Evolutionary conservation across 2,329 filamentous ascomycete genomes (phyloP), one percentile per base, ranked within the genome.

Genomic region (Fusarium sulawesiense): DNA sequence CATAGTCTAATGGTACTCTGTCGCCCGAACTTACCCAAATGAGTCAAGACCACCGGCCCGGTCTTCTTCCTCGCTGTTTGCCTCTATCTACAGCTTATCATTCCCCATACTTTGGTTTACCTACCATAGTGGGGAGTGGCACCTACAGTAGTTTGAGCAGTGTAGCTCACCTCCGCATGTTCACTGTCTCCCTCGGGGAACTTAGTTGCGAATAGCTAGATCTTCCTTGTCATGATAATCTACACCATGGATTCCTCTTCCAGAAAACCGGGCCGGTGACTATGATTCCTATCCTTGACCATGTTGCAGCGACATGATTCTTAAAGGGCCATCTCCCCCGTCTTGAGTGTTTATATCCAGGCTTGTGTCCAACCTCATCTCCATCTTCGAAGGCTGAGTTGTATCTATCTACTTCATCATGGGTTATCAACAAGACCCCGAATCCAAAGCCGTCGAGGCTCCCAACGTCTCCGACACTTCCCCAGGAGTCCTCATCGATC

Each of bases 391-490:
- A 51, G 53, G 30, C 37, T 25, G 60, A 25, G 20, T 20, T 20
- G 3, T 20, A 20, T 20, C 20, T 20, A 20, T 20, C 20, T 20
- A 20, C 20, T 20, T 68, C 66, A 64, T 58, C 58, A 75, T 75
- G 73, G 73, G 73, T 61, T 66, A 66, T 59, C 68, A 71, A 50
- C 59, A 70, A 48, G 73, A 75, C 55, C 57, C 66, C 56, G 73
- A 75, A 61, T 51, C 71, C 47, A 75, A 75, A 42, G 70, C 68
- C 51, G 70, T 58, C 25, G 73, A 75, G 53, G 73, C 60, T 53
- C 72, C 70, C 53, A 72, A 72, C 29, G 65, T 71, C 44, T 70
- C 70, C n/a, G 73, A 75, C 60, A 75, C 73, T 46, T 58, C 73
- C 18, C 73, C 73, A 13, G 73, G 73, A 44, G 66, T 75, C 47